Percentiles rank a stretch among this genome's conserved stretches.
phyloP scores from a whole-genome alignment of 1,139 yeast species.

The Taphrina pruni region DNA sequence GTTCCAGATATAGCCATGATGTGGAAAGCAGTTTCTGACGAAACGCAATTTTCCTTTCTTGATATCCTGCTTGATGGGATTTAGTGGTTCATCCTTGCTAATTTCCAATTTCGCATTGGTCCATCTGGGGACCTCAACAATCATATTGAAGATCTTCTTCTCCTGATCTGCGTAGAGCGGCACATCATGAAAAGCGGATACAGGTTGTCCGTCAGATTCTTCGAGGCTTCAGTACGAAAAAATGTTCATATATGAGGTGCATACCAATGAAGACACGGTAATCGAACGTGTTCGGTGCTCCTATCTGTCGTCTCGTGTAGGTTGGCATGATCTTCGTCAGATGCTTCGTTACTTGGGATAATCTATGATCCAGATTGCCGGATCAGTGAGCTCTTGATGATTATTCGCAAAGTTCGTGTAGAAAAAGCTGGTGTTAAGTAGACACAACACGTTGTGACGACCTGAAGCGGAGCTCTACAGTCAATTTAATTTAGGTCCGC shows the following conservation, averaged over 20 bases:
- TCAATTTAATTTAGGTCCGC: no score
- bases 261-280: conserved; percentile 70
- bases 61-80: conserved; percentile 92
- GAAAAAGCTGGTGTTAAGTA: no score
- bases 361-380: conserved; percentile 25
- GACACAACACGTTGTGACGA: no score
- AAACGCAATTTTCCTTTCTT: conserved; percentile 80
- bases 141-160: conserved; percentile 75
- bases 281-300: conserved; percentile 82
- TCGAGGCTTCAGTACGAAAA: background rate
- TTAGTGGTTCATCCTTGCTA: conserved; percentile 70
- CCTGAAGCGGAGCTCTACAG: no score
- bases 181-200: conserved; percentile 87
- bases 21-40: conserved; percentile 92
- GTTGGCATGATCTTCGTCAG: conserved; percentile 31
- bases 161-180: conserved; percentile 73
- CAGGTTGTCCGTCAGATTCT: conserved; percentile 61
- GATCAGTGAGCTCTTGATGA: no score
- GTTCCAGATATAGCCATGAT: conserved; percentile 77
- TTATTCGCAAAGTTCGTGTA: no score
- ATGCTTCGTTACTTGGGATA: conserved; percentile 20
- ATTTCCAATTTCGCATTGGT: conserved; percentile 85
- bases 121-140: conserved; percentile 79
- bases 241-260: background rate
- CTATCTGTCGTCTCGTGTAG: conserved; percentile 65